Conservation (phyloP, 345 rosid species). For the Bretschneidera sinensis region DNA sequence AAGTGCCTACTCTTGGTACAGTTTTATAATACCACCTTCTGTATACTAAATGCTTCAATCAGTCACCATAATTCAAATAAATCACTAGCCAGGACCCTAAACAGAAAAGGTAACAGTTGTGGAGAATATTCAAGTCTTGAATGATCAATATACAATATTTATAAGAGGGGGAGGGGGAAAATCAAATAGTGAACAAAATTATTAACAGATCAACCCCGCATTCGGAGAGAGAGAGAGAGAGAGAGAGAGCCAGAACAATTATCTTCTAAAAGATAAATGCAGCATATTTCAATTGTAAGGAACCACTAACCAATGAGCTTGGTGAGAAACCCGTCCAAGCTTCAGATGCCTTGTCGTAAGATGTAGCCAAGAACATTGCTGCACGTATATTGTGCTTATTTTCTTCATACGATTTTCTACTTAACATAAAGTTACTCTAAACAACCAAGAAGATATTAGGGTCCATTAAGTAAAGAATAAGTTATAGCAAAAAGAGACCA, state of each 20-base stretch:
- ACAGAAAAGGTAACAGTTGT: too few species aligned
- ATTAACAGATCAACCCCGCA: neutral
- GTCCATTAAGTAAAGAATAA: neutral
- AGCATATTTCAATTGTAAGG: slow-evolving; percentile 5
- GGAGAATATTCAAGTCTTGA: too few species aligned
- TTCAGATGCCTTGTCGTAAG: slow-evolving; percentile 89
- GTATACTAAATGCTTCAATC: too few species aligned
- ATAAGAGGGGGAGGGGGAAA: neutral
- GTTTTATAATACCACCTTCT: too few species aligned
- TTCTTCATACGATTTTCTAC: slow-evolving; percentile 53
- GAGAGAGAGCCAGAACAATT: neutral
- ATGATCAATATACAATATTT: too few species aligned
- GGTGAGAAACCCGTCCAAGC: slow-evolving; percentile 82
- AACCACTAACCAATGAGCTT: slow-evolving; percentile 56
- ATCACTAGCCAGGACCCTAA: too few species aligned
- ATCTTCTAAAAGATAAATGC: neutral
- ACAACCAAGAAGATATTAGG: slow-evolving; percentile 11
- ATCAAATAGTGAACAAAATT: too few species aligned
- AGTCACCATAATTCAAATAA: too few species aligned
- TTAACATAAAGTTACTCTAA: slow-evolving; percentile 65
- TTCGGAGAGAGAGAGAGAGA: neutral
- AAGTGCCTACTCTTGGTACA: too few species aligned
- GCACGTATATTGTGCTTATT: slow-evolving; percentile 45
- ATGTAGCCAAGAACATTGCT: slow-evolving; percentile 81
- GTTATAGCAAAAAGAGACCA: slow-evolving; percentile 4